Evolutionary conservation across 2,329 filamentous ascomycete genomes (phyloP).

Genomic region (Fusarium sp.): DNA sequence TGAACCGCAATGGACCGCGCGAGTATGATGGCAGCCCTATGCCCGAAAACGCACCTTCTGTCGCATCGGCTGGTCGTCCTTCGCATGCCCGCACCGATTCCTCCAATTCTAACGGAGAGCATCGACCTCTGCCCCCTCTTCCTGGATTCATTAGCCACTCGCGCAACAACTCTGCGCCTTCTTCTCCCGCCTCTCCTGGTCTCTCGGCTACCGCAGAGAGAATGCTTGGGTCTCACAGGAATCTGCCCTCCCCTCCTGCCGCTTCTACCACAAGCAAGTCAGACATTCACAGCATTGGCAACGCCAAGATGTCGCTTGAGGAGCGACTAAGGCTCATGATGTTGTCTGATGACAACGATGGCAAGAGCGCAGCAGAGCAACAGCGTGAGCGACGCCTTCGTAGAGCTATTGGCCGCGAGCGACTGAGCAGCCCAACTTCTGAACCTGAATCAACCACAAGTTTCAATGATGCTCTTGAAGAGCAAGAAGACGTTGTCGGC

Average conservation of each 20-base stretch:
- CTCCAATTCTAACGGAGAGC: slow-evolving; percentile 82
- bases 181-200: slow-evolving; percentile 71
- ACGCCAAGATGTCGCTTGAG: slow-evolving; percentile 84
- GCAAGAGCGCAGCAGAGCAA: slow-evolving; percentile 73
- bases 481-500: slow-evolving; percentile 72
- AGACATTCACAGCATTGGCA: slow-evolving; percentile 83
- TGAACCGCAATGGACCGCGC: slow-evolving; percentile 47
- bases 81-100: slow-evolving; percentile 78
- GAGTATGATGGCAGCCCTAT: slow-evolving; percentile 78
- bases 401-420: slow-evolving; percentile 70
- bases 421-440: slow-evolving; percentile 60
- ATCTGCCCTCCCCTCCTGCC: slow-evolving; percentile 80
- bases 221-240: slow-evolving; percentile 75
- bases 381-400: slow-evolving; percentile 79
- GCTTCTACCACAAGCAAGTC: slow-evolving; percentile 76
- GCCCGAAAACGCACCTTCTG: slow-evolving; percentile 65
- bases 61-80: slow-evolving; percentile 64
- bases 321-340: slow-evolving; percentile 92
- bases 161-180: slow-evolving; percentile 61
- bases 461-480: slow-evolving; percentile 60
- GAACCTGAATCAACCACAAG: slow-evolving; percentile 55
- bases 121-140: slow-evolving; percentile 88
- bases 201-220: slow-evolving; percentile 81
- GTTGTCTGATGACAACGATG: slow-evolving; percentile 76
- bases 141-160: slow-evolving; percentile 69